These are phyloP conservation scores for Crithidia brevicula DNA, from an alignment of 208 protist species.

Conservation along the genomic window DNA sequence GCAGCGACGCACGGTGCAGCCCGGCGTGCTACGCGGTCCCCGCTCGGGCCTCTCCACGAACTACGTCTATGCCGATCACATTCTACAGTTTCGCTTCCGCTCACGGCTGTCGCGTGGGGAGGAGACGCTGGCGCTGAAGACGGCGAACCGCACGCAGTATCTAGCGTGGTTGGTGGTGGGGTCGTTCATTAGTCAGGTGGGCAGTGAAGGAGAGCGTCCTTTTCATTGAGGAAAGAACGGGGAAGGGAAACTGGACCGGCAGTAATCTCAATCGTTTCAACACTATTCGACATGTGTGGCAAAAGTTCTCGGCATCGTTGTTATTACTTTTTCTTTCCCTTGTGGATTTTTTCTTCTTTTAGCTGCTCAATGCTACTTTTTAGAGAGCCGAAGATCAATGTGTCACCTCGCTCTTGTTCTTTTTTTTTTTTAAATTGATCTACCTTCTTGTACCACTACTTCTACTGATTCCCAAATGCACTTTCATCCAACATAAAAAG, in stretches of 20 bases:
- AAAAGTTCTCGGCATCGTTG: no score
- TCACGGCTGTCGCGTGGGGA: constrained; percentile 42
- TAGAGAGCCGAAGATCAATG: no score
- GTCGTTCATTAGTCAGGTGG: constrained; percentile 61
- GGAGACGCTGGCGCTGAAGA: constrained; percentile 57
- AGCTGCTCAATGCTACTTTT: background rate
- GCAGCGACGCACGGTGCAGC: constrained; percentile 39
- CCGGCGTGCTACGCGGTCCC: constrained; percentile 44
- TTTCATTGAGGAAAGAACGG: background rate
- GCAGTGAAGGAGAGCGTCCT: constrained; percentile 5
- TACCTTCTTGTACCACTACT: no score
- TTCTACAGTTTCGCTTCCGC: constrained; percentile 64
- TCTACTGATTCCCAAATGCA: no score
- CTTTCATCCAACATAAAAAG: no score
- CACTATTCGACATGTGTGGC: no score
- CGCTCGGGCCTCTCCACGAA: constrained; percentile 33
- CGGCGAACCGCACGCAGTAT: constrained; percentile 50
- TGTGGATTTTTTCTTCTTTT: constrained; percentile 13
- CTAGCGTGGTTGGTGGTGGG: constrained; percentile 69
- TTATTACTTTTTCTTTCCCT: background rate
- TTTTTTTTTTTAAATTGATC: constrained; percentile 8
- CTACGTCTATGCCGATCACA: constrained; percentile 54
- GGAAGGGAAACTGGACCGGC: no score
- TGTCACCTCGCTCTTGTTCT: constrained; percentile 16
- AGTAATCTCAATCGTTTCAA: no score